Evolutionary conservation across 495 filamentous ascomycete genomes (phyloP), one percentile per base, ranked within the genome.

Genomic region (Daldinia childiae): DNA sequence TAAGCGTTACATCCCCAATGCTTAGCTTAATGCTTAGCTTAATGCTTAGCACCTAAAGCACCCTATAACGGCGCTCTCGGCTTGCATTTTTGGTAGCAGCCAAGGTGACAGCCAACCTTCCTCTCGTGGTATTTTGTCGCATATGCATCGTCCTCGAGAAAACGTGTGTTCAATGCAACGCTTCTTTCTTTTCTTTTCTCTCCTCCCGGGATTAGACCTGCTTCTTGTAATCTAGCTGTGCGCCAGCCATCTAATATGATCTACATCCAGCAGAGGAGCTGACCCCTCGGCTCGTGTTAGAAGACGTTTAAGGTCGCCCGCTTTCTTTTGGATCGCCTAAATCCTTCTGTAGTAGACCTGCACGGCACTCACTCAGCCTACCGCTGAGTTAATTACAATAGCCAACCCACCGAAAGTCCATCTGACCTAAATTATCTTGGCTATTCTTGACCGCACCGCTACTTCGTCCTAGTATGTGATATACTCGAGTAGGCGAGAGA

Each of bases 321-420:
- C 17, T 6, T 3, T 48, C 43, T 48, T 48, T 48, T 48, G 43
- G 4, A 24, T 48, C 19, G 43, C 24, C 26, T 30, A 26, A 30
- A 54, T 54, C 50, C 50, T 54, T 54, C 50, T 54, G 26, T 15
- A 54, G 50, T 3, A 54, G 27, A n/a, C 50, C 50, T 27, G 50
- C 15, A 30, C 50, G 15, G 12, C 12, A n/a, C 26, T 54, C 50
- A n/a, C 27, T 30, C 12, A 29, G 24, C 50, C 15, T 12, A 15
- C 15, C 9, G 14, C 50, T 4, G 15, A n/a, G 15, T 54, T 29
- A 54, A 29, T 30, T 54, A 29, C 50, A 54, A 15, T 24, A 14
- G 12, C 26, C 27, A 54, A 2, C 50, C 50, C 50, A 30, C 26
- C 50, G 12, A 27, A 30, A 15, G 14, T 30, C 14, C 1, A 24